Evolutionary conservation across 768 basidiomycete genomes (phyloP), one percentile per base, ranked within the genome.

Genomic region (Kwoniella mangroviensis): DNA sequence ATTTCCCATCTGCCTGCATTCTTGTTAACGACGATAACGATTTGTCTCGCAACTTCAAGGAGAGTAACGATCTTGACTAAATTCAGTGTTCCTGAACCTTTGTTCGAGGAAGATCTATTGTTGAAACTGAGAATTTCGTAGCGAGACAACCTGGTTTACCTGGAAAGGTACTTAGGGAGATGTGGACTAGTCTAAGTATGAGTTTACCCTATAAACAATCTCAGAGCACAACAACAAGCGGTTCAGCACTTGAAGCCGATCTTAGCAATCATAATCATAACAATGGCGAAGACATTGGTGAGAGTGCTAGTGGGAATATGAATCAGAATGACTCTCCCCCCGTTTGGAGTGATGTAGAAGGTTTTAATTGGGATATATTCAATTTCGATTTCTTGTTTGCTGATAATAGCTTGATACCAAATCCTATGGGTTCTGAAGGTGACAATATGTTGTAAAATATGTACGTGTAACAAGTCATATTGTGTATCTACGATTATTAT

Each of bases 321-420:
- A 49, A 49, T 49, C 13, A 49, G 21, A n/a, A 22, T 21, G 19
- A 19, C 15, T 19, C 22, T 22, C 53, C n/a, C 15, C 21, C 53
- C 21, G 15, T 54, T 19, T 54, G 53, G 53, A 54, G 21, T 21
- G n/a, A n/a, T 11, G 24, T 3, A 21, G 24, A 54, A 21, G 53
- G 53, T 21, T 54, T 54, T 24, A 54, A 54, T 54, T 54, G 53
- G 53, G 53, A 54, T 54, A 21, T 24, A 54, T 54, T 54, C 24
- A 54, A 54, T 54, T 54, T 54, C 24, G 53, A 54, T 54, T 54
- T 54, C 53, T 12, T 54, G n/a, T 54, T 54, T 54, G 21, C n/a
- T 11, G 53, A 54, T 2, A 54, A 54, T 54, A 54, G 53, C 24
- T 54, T 54, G 24, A 24, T 54, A n/a, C 53, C 53, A 0, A 54